Base-by-base conservation (phyloP, 208 protist genomes). In the Leishmania braziliensis region DNA sequence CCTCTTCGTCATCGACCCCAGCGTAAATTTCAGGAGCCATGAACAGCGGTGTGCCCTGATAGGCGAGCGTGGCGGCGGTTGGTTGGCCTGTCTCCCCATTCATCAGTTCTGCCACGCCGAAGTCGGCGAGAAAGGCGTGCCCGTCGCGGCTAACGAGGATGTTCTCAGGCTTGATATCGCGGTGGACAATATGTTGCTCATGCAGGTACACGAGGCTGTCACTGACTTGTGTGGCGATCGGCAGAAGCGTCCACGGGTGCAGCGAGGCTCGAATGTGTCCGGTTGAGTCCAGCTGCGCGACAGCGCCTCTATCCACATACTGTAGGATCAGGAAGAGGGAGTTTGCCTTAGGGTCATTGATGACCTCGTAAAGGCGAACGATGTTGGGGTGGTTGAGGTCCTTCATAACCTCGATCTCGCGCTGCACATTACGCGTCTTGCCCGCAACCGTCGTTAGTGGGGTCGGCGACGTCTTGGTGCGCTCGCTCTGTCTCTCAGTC, bases 391-490 rank as follows among this genome's bases (percentile, higher is more conserved):
- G 98, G 46, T 95, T 76, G 36, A 99, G 83, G 70, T 98, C 98
- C 87, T 99, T 99, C 95, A 99, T 96, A 70, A 99, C 97, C 2
- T 95, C 91, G 77, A 99, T 95, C 79, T 99, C 98, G 20, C 90
- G 89, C 80, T 92, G 75, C 60, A 97, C 82, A 46, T 89, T 88
- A 79, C 77, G 71, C 20, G 84, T 78, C 54, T 83, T 84, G 82
- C 79, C 82, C 68, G 88, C 84, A 26, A 84, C 86, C 43, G 72
- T 54, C 2, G 84, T 88, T 36, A 83, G 81, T 29, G 81, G 78
- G 33, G 80, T 33, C 8, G 72, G 6, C 8, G 58, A 33, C 39
- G 33, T 36, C 50, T 75, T 70, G 66, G 39, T 18, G 58, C 48
- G 48, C 76, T 66, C 6, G 56, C 54, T 48, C 23, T 33, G 74